Conservation (phyloP, 108 stramenopile genomes). For the Aurantiochytrium sp. region DNA sequence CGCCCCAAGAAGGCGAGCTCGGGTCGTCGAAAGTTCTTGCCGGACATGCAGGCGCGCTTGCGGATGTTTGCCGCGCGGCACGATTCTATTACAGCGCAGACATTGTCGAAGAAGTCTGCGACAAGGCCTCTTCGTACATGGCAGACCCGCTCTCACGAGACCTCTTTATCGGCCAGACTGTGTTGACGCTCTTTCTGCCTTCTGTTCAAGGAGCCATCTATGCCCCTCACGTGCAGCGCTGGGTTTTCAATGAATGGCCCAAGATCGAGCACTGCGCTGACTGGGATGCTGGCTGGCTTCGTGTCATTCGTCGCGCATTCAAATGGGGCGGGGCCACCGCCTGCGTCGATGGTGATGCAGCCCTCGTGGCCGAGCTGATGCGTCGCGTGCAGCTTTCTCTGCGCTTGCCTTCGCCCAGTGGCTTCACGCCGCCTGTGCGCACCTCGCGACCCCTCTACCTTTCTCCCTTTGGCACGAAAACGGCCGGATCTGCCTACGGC, state of each 20-base stretch:
- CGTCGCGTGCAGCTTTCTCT: neutral
- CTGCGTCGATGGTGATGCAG: neutral
- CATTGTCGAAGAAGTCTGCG: neutral
- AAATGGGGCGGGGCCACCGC: neutral
- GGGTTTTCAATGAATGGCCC: neutral
- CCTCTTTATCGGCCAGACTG: neutral
- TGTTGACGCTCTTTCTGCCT: neutral
- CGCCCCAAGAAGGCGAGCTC: neutral
- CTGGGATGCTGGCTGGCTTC: conserved; percentile 10
- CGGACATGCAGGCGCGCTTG: neutral
- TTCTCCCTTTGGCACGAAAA: neutral
- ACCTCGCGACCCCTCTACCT: neutral
- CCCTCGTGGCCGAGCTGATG: neutral
- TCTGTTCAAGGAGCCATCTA: neutral
- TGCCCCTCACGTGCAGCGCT: neutral
- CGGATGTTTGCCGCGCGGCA: neutral
- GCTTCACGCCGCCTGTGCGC: neutral
- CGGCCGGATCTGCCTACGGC: neutral
- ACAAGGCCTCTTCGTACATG: neutral
- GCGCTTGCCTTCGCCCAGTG: neutral
- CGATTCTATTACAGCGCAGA: neutral
- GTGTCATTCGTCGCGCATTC: neutral
- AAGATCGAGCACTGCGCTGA: conserved; percentile 5
- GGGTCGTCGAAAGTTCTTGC: neutral
- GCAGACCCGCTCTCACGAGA: neutral